These are phyloP conservation scores for Pseudodiploospora longispora DNA, from an alignment of 2,329 filamentous ascomycete genomes.

Conservation along the genomic window DNA sequence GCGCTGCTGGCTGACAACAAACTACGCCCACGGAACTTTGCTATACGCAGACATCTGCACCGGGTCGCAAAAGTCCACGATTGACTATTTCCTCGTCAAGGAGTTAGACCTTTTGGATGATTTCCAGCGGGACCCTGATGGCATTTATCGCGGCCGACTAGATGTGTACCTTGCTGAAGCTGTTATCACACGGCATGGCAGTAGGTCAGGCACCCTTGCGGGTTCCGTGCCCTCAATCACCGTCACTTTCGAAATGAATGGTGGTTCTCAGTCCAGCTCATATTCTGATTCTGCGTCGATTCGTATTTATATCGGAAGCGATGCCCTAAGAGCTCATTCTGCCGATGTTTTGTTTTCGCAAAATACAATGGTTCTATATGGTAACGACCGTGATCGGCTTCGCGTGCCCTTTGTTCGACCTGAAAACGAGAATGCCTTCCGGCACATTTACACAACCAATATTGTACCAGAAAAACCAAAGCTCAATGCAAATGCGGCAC, in stretches of 20 bases:
- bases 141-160: constrained; percentile 61
- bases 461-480: constrained; percentile 47
- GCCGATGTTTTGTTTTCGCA: constrained; percentile 89
- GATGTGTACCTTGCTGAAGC: constrained; percentile 88
- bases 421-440: constrained; percentile 77
- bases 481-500: constrained; percentile 45
- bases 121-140: constrained; percentile 58
- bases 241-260: constrained; percentile 68
- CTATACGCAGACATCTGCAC: constrained; percentile 90
- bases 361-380: constrained; percentile 79
- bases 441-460: constrained; percentile 60
- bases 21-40: constrained; percentile 82
- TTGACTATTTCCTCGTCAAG: constrained; percentile 67
- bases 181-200: constrained; percentile 67
- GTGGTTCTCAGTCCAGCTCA: constrained; percentile 37
- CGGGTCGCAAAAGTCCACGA: constrained; percentile 79
- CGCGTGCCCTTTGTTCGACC: constrained; percentile 88
- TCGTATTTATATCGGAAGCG: constrained; percentile 83
- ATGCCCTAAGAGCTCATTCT: constrained; percentile 75
- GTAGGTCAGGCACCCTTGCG: constrained; percentile 65
- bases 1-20: constrained; percentile 86
- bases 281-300: constrained; percentile 49
- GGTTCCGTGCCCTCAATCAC: constrained; percentile 64
- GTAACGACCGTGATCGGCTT: constrained; percentile 78
- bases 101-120: constrained; percentile 64